These are phyloP conservation scores for Cucurbita moschata DNA, from an alignment of 306 rosid species.

Conservation along the genomic window DNA sequence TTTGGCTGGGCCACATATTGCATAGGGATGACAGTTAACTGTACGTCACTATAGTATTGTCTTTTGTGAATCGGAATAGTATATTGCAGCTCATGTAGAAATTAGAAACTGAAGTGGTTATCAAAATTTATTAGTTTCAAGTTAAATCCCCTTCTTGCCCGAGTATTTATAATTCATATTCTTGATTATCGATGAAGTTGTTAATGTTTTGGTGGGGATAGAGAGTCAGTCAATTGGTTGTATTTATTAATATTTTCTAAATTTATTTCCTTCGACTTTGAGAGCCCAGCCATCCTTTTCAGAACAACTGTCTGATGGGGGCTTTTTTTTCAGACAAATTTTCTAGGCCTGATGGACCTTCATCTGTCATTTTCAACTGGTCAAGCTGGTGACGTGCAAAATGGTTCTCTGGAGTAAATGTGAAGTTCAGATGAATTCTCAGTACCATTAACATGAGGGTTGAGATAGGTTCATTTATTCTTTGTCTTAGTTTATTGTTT, in stretches of 20 bases:
- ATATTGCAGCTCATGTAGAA: not conserved
- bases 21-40: not conserved
- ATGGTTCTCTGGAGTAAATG: conserved; percentile 78
- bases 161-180: not conserved
- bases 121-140: not conserved
- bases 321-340: conserved; percentile 43
- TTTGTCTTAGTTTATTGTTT: conserved; percentile 2
- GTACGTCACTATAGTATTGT: not conserved
- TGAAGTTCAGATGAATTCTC: conserved; percentile 71
- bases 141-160: not conserved
- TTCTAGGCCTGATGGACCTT: conserved; percentile 62
- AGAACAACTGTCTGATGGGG: conserved; percentile 79
- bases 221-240: not conserved
- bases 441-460: conserved; percentile 72
- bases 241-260: conserved; percentile 1
- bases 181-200: not conserved
- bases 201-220: not conserved
- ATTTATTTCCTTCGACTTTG: conserved; percentile 7
- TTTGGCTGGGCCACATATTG: not conserved
- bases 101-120: not conserved
- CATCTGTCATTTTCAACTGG: conserved; percentile 60
- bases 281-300: conserved; percentile 64
- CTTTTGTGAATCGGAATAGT: not conserved
- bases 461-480: conserved; percentile 3
- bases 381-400: conserved; percentile 67